These are phyloP conservation scores for Cercophora sp. DNA, from an alignment of 495 filamentous ascomycete genomes.

Conservation along the genomic window DNA sequence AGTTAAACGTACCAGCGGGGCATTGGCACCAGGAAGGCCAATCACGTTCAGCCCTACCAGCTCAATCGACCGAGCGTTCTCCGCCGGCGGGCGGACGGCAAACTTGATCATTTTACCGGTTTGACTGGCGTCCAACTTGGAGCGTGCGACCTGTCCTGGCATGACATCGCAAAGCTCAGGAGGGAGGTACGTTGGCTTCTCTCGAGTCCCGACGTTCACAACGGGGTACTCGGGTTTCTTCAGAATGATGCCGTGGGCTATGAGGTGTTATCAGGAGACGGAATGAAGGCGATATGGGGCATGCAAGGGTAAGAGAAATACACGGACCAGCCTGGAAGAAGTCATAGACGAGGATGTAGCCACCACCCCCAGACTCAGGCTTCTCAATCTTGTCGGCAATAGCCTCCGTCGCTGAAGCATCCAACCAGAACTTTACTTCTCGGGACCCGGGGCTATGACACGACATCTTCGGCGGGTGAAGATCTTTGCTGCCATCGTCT, in stretches of 20 bases:
- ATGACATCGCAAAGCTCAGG: not conserved
- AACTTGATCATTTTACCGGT: constrained; percentile 61
- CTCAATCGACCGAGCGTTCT: constrained; percentile 63
- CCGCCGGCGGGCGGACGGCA: constrained; percentile 59
- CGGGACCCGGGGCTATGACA: not conserved
- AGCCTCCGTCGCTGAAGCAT: not conserved
- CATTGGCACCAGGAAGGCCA: constrained; percentile 19
- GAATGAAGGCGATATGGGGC: not conserved
- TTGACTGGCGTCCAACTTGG: constrained; percentile 22
- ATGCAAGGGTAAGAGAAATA: not conserved
- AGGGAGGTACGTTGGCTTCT: not conserved
- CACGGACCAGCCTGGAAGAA: not conserved
- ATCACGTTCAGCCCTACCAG: constrained; percentile 36
- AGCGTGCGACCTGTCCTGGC: not conserved
- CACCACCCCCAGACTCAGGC: not conserved
- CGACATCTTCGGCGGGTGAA: not conserved
- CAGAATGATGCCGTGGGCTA: not conserved
- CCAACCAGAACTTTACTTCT: not conserved
- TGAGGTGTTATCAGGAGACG: no score
- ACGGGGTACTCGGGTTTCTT: not conserved
- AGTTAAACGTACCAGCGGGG: constrained; percentile 27
- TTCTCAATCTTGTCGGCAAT: not conserved
- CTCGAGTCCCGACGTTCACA: not conserved
- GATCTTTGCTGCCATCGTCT: not conserved
- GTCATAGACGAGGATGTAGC: not conserved